Percentiles rank a stretch among this genome's conserved stretches.
These are phyloP conservation scores for Debaryomyces subglobosus DNA, from an alignment of 1,139 yeast species.

Conservation along the genomic window DNA sequence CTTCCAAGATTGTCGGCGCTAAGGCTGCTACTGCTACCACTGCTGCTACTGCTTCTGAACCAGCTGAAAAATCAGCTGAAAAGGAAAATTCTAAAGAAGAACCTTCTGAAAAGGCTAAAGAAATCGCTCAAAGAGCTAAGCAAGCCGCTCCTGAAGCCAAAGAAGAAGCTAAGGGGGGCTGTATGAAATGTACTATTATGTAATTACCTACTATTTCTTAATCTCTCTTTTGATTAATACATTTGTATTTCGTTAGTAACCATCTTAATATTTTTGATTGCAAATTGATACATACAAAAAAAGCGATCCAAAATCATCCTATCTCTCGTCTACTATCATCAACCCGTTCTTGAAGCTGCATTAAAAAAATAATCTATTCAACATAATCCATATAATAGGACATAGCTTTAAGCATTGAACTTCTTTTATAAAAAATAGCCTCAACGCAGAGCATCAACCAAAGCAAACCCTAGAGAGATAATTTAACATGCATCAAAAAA, in stretches of 20 bases:
- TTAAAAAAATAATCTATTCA: not conserved
- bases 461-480: not conserved
- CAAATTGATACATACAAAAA: constrained; percentile 6
- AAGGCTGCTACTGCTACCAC: constrained; percentile 7
- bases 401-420: not conserved
- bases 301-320: constrained; percentile 10
- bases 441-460: not conserved
- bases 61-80: constrained; percentile 7
- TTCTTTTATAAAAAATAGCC: not conserved
- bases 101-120: constrained; percentile 12
- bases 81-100: constrained; percentile 1
- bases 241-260: constrained; percentile 1
- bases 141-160: constrained; percentile 25
- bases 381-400: not conserved
- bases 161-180: constrained; percentile 25
- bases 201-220: not conserved
- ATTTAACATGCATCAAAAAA: constrained; percentile 8
- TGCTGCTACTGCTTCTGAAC: constrained; percentile 14
- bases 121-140: constrained; percentile 19
- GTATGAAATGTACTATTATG: constrained; percentile 27
- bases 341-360: not conserved
- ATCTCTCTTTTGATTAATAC: not conserved
- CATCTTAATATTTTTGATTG: not conserved
- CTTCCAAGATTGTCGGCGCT: constrained; percentile 26
- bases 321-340: constrained; percentile 7